Evolutionary conservation across 1,139 yeast species (phyloP).

Genomic region (Taphrina betulina): DNA sequence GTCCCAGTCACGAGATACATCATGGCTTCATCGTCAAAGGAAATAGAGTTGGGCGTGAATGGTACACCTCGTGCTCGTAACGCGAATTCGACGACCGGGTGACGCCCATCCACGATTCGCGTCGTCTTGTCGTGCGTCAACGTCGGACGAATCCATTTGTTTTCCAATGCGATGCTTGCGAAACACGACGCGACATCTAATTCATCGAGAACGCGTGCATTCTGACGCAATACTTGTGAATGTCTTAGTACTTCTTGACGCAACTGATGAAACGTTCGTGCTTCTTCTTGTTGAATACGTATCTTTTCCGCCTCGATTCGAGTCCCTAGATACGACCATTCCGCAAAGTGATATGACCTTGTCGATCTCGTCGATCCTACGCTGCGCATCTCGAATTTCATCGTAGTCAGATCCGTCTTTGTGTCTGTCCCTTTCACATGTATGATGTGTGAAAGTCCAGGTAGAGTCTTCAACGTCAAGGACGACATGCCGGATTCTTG

Average conservation of each 20-base stretch:
- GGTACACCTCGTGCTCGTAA: slow-evolving; percentile 47
- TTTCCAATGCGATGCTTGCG: slow-evolving; percentile 66
- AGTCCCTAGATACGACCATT: slow-evolving; percentile 43
- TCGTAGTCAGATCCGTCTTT: slow-evolving; percentile 8
- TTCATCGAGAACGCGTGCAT: slow-evolving; percentile 57
- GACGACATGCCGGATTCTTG: slow-evolving; percentile 20
- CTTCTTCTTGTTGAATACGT: slow-evolving; percentile 48
- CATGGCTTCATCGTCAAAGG: slow-evolving; percentile 48
- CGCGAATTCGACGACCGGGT: slow-evolving; percentile 84
- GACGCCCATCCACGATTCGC: slow-evolving; percentile 60
- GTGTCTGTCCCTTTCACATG: slow-evolving; percentile 31
- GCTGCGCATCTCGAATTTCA: slow-evolving; percentile 9
- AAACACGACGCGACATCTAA: slow-evolving; percentile 75
- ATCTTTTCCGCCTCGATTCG: slow-evolving; percentile 40
- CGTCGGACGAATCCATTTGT: slow-evolving; percentile 64
- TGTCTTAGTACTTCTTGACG: slow-evolving; percentile 47
- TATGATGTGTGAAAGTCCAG: slow-evolving; percentile 32
- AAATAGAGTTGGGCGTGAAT: slow-evolving; percentile 66
- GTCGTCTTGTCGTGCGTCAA: slow-evolving; percentile 47
- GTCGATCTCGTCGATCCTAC: slow-evolving; percentile 28
- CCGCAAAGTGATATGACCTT: slow-evolving; percentile 34
- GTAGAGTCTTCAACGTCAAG: slow-evolving; percentile 28
- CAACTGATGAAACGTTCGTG: slow-evolving; percentile 49
- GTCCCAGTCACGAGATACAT: slow-evolving; percentile 63
- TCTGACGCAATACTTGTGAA: slow-evolving; percentile 50